Evolutionary conservation across 2,329 filamentous ascomycete genomes (phyloP).

Genomic region (Pseudogymnoascus sp.): DNA sequence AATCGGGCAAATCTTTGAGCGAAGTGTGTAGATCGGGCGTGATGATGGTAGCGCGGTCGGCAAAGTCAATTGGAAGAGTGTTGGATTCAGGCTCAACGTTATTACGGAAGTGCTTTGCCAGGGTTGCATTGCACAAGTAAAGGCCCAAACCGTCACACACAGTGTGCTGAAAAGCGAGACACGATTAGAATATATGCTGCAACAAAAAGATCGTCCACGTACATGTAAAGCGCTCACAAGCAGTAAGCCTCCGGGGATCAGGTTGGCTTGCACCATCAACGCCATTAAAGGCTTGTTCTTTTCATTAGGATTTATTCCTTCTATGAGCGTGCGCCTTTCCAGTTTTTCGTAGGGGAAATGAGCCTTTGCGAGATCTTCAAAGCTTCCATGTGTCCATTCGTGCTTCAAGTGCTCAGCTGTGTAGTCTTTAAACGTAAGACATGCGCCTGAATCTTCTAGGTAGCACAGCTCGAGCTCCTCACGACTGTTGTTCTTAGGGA

Average conservation of each 20-base stretch:
- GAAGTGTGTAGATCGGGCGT: not conserved
- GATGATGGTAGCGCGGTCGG: not conserved
- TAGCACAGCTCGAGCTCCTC: constrained; percentile 2
- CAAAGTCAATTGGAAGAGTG: not conserved
- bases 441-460: not conserved
- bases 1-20: not conserved
- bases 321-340: not conserved
- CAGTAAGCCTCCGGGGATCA: not conserved
- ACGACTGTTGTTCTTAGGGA: not conserved
- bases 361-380: not conserved
- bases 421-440: constrained; percentile 1
- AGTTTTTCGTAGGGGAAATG: not conserved
- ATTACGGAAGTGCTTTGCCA: not conserved
- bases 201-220: not conserved
- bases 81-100: not conserved
- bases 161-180: not conserved
- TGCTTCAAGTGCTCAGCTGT: not conserved
- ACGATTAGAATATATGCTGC: not conserved
- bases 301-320: not conserved
- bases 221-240: constrained; percentile 5
- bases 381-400: not conserved
- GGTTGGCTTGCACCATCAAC: not conserved
- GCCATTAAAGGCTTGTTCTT: not conserved
- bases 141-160: not conserved
- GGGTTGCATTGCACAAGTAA: not conserved